These are phyloP conservation scores for Gelatoporia subvermispora DNA, from an alignment of 768 basidiomycete genomes.

Conservation along the genomic window DNA sequence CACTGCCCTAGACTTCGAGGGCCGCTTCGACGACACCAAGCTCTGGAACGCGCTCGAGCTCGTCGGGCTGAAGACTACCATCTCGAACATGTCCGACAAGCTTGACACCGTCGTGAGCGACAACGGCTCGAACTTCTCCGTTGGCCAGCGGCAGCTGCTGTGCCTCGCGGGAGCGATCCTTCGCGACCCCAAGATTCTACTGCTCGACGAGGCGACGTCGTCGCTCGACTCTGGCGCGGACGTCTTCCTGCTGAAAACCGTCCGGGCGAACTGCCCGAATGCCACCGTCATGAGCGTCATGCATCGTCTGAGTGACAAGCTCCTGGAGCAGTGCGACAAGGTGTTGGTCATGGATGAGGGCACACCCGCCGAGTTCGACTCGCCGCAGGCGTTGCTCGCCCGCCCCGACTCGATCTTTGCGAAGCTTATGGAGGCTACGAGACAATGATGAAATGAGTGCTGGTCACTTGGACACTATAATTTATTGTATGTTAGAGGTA, in stretches of 20 bases:
- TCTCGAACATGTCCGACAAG: not conserved
- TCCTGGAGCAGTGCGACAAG: conserved; percentile 26
- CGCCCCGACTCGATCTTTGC: conserved; percentile 24
- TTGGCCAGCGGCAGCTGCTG: conserved; percentile 4
- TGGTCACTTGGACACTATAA: conserved; percentile 1
- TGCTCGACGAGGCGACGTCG: conserved; percentile 27
- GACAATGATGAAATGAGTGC: not conserved
- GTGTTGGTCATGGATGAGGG: conserved; percentile 22
- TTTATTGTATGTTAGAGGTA: too few relatives aligned
- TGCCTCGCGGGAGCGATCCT: conserved; percentile 26
- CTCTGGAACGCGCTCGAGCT: conserved; percentile 20
- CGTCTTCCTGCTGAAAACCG: conserved; percentile 18
- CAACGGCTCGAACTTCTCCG: conserved; percentile 7
- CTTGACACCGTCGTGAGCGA: conserved; percentile 2
- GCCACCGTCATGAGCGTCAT: conserved; percentile 27
- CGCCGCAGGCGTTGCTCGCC: conserved; percentile 19
- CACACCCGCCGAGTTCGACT: conserved; percentile 22
- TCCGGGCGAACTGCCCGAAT: conserved; percentile 24
- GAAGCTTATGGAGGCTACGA: conserved; percentile 3
- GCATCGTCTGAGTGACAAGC: conserved; percentile 26
- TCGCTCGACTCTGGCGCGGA: conserved; percentile 4
- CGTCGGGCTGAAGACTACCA: conserved; percentile 1
- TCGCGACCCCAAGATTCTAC: conserved; percentile 25
- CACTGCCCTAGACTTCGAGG: conserved; percentile 23
- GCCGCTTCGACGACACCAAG: conserved; percentile 17